phyloP scores from a whole-genome alignment of 2,329 filamentous ascomycete genomes.

The Pseudocercospora macadamiae region DNA sequence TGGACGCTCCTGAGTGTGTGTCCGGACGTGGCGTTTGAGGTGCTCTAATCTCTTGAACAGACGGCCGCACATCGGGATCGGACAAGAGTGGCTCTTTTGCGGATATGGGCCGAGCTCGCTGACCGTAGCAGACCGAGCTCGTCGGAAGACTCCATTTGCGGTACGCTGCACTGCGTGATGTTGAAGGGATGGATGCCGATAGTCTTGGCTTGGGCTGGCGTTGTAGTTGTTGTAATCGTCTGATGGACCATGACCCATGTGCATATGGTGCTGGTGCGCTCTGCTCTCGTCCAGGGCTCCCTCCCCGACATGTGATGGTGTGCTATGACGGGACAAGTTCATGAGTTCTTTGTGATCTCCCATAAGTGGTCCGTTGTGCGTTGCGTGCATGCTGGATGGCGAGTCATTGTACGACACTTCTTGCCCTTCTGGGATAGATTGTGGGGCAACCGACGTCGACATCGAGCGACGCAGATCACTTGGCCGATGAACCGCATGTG shows the following conservation, averaged over 20 bases:
- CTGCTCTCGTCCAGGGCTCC: conserved; percentile 64
- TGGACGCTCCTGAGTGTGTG: conserved; percentile 97
- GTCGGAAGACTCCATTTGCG: conserved; percentile 75
- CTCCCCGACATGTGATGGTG: conserved; percentile 83
- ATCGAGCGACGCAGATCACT: conserved; percentile 91
- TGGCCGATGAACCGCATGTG: conserved; percentile 71
- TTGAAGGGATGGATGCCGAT: conserved; percentile 51
- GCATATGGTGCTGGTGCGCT: conserved; percentile 59
- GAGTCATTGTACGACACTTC: conserved; percentile 80
- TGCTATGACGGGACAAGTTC: conserved; percentile 85
- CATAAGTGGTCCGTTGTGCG: conserved; percentile 63
- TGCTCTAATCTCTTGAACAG: conserved; percentile 99
- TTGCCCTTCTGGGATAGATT: conserved; percentile 51
- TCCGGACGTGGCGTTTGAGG: conserved; percentile 98
- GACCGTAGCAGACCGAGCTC: conserved; percentile 90
- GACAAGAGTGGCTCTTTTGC: conserved; percentile 97
- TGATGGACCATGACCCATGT: conserved; percentile 59
- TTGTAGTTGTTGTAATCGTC: conserved; percentile 70
- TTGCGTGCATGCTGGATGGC: conserved; percentile 74
- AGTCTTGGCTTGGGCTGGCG: conserved; percentile 47
- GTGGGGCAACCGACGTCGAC: conserved; percentile 81
- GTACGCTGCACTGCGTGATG: conserved; percentile 63
- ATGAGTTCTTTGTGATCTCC: conserved; percentile 78
- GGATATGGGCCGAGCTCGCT: conserved; percentile 97
- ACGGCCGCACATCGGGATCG: conserved; percentile 96